These are phyloP conservation scores for Phylloporus scabripes DNA, from an alignment of 768 basidiomycete species.

Conservation along the genomic window DNA sequence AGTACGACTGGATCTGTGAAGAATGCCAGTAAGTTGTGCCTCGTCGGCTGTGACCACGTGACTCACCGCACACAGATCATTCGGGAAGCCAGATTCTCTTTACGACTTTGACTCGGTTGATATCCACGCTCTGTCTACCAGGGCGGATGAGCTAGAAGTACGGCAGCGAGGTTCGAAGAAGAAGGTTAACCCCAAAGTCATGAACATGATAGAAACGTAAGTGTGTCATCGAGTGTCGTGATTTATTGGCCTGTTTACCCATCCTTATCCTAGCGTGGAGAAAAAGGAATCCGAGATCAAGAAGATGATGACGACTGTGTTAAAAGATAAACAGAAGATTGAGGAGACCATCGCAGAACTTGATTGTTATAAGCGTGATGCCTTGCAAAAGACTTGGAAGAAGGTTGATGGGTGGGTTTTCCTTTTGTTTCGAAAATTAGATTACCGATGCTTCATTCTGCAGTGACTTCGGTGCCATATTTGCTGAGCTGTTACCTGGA, in stretches of 20 bases:
- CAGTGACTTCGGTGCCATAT: constrained; percentile 95
- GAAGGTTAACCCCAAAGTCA: constrained; percentile 92
- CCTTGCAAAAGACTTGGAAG: constrained; percentile 91
- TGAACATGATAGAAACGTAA: constrained; percentile 93
- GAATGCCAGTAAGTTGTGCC: constrained; percentile 68
- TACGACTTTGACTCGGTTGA: constrained; percentile 77
- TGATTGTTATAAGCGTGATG: constrained; percentile 90
- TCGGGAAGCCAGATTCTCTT: constrained; percentile 72
- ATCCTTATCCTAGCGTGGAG: constrained; percentile 61
- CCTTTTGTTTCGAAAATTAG: background rate
- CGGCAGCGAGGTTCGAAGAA: constrained; percentile 87
- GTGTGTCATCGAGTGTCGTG: constrained; percentile 17
- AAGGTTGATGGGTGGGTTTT: constrained; percentile 79
- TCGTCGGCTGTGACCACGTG: background rate
- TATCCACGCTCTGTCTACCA: constrained; percentile 51
- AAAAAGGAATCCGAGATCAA: constrained; percentile 84
- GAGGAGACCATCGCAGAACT: constrained; percentile 90
- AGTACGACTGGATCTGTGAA: constrained; percentile 82
- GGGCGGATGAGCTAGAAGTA: constrained; percentile 68
- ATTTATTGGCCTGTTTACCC: background rate
- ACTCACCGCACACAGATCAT: constrained; percentile 47
- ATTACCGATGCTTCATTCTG: background rate
- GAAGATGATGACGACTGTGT: constrained; percentile 82
- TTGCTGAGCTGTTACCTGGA: constrained; percentile 90
- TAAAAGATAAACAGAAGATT: constrained; percentile 93